Base-by-base conservation (phyloP, 345 rosid genomes). In the Microthlaspi erraticum region DNA sequence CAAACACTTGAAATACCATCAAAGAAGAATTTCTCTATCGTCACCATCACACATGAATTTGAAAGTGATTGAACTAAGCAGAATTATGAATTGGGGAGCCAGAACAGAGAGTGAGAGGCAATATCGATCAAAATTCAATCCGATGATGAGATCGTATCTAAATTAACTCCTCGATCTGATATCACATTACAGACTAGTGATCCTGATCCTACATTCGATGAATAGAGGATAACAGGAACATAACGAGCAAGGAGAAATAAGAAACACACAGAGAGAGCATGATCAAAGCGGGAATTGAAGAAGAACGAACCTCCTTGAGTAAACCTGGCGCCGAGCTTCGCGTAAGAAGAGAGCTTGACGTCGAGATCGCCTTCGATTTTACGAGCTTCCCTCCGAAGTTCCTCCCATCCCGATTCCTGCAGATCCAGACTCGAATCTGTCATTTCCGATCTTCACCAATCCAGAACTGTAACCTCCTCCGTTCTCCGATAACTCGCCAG, bases 381-480 rank as follows among this genome's bases (percentile, higher is more conserved):
- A 56, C 98, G 87, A 53, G 98, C 98, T 58, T 90, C 96, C 64
- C 81, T 83, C 80, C 99, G 83, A 62, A 92, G 83, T 66, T 94
- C 99, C 77, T 89, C 99, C 96, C 99, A 94, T 23, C 97, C 97
- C 26, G 96, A 89, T 76, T 94, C 97, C 81, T 91, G 97, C 59
- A 91, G 80, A 83, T 87, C 94, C 72, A 87, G 80, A 81, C 60
- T 86, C 81, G 85, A 56, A 70, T 87, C 96, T 79, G 81, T 79
- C 97, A 91, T 93, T 79, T 51, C 55, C 54, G 80, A 76, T 83
- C 81, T 49, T 66, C 59, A 46, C 29, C 13, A 14, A 56, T 54
- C 60, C 63, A 14, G 70, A 71, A 72, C 71, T 68, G 43, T 79
- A 6, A 41, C 57, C 74, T 80, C 26, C 59, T 29, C 49, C 37